Evolutionary conservation across 148 eudicot genomes (phyloP).

Genomic region (Heliosperma pusillum): DNA sequence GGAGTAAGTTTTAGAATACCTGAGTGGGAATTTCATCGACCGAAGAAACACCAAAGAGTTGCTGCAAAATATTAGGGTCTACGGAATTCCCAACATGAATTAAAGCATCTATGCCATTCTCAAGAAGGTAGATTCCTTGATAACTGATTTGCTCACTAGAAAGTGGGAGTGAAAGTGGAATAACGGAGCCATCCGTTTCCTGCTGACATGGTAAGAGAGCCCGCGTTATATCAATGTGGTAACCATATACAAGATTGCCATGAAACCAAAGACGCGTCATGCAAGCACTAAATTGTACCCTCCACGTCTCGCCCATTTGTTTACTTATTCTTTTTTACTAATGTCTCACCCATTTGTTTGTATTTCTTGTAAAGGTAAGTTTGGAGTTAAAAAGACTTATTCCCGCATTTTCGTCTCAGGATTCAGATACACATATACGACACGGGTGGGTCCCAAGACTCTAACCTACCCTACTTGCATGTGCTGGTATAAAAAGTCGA

Average conservation of each 20-base stretch:
- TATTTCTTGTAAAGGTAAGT: not conserved
- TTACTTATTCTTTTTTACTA: not conserved
- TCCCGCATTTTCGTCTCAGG: not conserved
- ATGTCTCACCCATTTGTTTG: not conserved
- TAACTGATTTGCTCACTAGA: constrained; percentile 70
- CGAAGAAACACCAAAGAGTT: constrained; percentile 68
- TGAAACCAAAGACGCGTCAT: not conserved
- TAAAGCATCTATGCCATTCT: constrained; percentile 83
- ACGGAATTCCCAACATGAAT: constrained; percentile 63
- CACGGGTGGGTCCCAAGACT: not conserved
- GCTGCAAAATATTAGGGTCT: constrained; percentile 45
- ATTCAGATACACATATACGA: not conserved
- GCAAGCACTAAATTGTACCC: constrained; percentile 29
- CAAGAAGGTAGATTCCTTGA: constrained; percentile 85
- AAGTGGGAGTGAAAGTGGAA: constrained; percentile 68
- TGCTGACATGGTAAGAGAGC: constrained; percentile 21
- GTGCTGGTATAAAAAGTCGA: not conserved
- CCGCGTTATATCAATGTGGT: not conserved
- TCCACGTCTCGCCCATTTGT: not conserved
- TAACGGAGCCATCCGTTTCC: constrained; percentile 56
- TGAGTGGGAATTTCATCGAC: constrained; percentile 66
- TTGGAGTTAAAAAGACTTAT: not conserved
- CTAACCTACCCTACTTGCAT: not conserved
- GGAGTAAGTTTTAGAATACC: constrained; percentile 33
- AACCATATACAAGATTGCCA: not conserved